Base-by-base conservation (phyloP, 2,329 filamentous ascomycete genomes). In the Talaromyces sp. region DNA sequence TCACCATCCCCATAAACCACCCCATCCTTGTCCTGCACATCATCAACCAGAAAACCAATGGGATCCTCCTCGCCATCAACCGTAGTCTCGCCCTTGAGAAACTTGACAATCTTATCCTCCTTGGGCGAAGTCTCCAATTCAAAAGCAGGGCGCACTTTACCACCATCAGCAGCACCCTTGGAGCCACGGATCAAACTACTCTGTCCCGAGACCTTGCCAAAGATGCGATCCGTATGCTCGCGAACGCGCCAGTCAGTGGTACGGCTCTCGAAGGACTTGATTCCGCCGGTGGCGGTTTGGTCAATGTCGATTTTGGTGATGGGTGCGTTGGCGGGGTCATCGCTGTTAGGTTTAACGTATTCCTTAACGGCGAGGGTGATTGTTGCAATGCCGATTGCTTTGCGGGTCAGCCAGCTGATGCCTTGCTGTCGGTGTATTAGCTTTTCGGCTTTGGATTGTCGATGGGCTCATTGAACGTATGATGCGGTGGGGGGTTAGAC, bases 191-290 rank as follows among this genome's bases (percentile, higher is more conserved):
- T 64, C 69, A 80, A 85, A 46, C 77, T 74, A 43, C 80, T 83
- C 60, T 79, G 80, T 58, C 88, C 89, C 53, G 78, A 77, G 62
- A 94, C 81, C 57, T 75, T 77, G 59, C 91, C 91, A 71, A 95
- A 96, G 64, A 96, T 82, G 79, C 85, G 86, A 78, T 96, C 91
- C 22, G 76, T 77, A 77, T 92, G 89, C 62, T 83, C 81, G 65
- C 87, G 85, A 56, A 74, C 80, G 22, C 73, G 70, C 75, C 80
- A 85, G 69, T 87, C 80, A 2, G 87, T 72, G 1, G 68, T 73
- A 50, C 86, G 81, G 7, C 74, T 67, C 69, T 89, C 86, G 17
- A 75, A 75, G 17, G 81, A 91, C 67, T 83, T 83, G 62, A 95
- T 78, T 57, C 86, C 87, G 60, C 86, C 89, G 8, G 88, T 89